phyloP scores from a whole-genome alignment of 352 stramenopile species.

The Pythium sukuiense region DNA sequence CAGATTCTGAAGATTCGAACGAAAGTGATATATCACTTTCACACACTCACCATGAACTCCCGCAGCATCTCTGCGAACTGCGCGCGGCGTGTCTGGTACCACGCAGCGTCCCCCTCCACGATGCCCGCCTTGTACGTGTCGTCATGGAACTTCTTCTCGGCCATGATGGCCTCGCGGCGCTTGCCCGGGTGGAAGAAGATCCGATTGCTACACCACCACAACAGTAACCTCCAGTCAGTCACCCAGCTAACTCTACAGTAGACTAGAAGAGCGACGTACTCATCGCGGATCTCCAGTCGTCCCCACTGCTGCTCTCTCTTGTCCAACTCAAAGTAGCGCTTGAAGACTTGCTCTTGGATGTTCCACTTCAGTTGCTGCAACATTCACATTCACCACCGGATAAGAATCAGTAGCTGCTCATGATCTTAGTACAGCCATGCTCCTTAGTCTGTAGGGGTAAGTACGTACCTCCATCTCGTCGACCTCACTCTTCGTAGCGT shows the following conservation, averaged over 20 bases:
- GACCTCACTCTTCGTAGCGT: constrained; percentile 57
- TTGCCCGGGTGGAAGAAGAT: constrained; percentile 67
- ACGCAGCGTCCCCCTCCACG: constrained; percentile 42
- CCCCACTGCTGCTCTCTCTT: constrained; percentile 62
- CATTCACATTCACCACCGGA: neutral
- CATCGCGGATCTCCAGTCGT: constrained; percentile 49
- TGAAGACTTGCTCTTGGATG: constrained; percentile 64
- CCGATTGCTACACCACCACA: constrained; percentile 28
- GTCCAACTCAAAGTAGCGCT: constrained; percentile 55
- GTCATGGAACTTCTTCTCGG: constrained; percentile 72
- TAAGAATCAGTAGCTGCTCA: constrained; percentile 1
- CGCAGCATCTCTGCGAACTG: constrained; percentile 54
- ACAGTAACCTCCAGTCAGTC: constrained; percentile 6
- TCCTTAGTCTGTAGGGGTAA: neutral
- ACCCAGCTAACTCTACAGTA: neutral
- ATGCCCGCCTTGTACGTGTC: constrained; percentile 52
- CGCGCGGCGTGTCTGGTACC: constrained; percentile 44
- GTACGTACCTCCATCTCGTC: constrained; percentile 73
- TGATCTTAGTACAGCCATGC: neutral
- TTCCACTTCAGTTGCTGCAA: constrained; percentile 63
- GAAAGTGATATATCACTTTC: neutral
- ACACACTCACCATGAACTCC: constrained; percentile 53
- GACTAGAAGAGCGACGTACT: constrained; percentile 27
- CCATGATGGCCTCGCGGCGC: constrained; percentile 61
- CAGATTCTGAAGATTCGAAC: neutral